Percentiles rank a stretch among this genome's conserved stretches.
Evolutionary conservation across 2,329 filamentous ascomycete genomes (phyloP).

Genomic region (Westerdykella sp.): DNA sequence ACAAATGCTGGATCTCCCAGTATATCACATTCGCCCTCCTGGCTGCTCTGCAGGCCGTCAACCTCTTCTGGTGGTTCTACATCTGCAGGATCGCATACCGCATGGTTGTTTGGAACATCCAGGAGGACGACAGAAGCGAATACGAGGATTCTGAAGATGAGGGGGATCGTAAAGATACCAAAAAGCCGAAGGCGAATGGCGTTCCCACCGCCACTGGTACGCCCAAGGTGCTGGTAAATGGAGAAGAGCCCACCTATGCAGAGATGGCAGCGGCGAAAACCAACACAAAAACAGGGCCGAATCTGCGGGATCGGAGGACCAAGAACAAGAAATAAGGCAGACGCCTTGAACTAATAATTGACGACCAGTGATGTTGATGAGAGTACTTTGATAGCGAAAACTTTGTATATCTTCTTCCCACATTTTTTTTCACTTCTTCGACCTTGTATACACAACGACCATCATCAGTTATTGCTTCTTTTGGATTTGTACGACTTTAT

Average conservation of each 20-base stretch:
- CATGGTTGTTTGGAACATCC: constrained; percentile 56
- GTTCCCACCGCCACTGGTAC: constrained; percentile 12
- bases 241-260: constrained; percentile 12
- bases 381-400: too few species aligned
- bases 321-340: neutral
- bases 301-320: neutral
- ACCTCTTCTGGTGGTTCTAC: constrained; percentile 76
- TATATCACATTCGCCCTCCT: constrained; percentile 62
- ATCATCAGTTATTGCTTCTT: too few species aligned
- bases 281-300: neutral
- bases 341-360: too few species aligned
- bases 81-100: constrained; percentile 69
- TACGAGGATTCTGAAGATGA: constrained; percentile 51
- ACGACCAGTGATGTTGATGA: too few species aligned
- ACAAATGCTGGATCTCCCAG: constrained; percentile 67
- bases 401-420: too few species aligned
- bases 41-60: constrained; percentile 63
- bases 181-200: constrained; percentile 5
- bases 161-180: constrained; percentile 19
- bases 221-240: constrained; percentile 24
- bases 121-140: constrained; percentile 67
- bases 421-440: too few species aligned
- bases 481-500: too few species aligned
- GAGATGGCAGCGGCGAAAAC: neutral
- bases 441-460: too few species aligned